phyloP scores from a whole-genome alignment of 352 stramenopile genomes.

The Pythium chondricola region DNA sequence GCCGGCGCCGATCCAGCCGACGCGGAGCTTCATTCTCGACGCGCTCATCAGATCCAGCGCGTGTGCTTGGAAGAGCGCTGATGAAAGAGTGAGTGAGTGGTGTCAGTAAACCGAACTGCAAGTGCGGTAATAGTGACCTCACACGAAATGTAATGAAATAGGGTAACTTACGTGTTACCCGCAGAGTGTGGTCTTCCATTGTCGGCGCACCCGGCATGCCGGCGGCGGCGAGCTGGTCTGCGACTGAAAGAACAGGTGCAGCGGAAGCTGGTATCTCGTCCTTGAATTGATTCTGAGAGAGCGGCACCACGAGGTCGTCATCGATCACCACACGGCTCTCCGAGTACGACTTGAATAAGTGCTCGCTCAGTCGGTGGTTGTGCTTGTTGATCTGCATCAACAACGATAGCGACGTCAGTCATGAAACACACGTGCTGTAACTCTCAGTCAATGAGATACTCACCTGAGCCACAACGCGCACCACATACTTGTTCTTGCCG shows the following conservation, averaged over 20 bases:
- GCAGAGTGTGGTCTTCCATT: slow-evolving; percentile 54
- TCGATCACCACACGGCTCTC: slow-evolving; percentile 84
- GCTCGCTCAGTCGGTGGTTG: slow-evolving; percentile 79
- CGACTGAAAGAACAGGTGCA: not conserved
- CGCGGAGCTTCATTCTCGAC: slow-evolving; percentile 55
- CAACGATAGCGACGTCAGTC: not conserved
- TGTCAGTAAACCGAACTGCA: too few relatives aligned
- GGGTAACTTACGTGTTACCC: slow-evolving; percentile 31
- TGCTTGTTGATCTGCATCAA: slow-evolving; percentile 68
- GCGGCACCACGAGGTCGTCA: slow-evolving; percentile 60
- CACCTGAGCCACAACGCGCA: slow-evolving; percentile 77
- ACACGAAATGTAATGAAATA: not conserved
- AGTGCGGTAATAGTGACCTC: too few relatives aligned
- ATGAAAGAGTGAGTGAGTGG: not conserved
- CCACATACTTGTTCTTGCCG: slow-evolving; percentile 71
- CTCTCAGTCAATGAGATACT: too few relatives aligned
- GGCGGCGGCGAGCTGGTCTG: slow-evolving; percentile 11
- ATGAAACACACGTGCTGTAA: not conserved
- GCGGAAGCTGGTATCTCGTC: slow-evolving; percentile 29
- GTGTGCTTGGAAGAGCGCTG: slow-evolving; percentile 56
- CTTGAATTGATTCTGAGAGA: slow-evolving; percentile 34
- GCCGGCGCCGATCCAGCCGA: slow-evolving; percentile 83
- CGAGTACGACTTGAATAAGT: slow-evolving; percentile 84
- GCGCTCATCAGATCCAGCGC: slow-evolving; percentile 49
- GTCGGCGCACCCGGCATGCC: slow-evolving; percentile 22